phyloP scores from a whole-genome alignment of 1,284 basidiomycete genomes.

The Apiotrichum mycotoxinovorans region DNA sequence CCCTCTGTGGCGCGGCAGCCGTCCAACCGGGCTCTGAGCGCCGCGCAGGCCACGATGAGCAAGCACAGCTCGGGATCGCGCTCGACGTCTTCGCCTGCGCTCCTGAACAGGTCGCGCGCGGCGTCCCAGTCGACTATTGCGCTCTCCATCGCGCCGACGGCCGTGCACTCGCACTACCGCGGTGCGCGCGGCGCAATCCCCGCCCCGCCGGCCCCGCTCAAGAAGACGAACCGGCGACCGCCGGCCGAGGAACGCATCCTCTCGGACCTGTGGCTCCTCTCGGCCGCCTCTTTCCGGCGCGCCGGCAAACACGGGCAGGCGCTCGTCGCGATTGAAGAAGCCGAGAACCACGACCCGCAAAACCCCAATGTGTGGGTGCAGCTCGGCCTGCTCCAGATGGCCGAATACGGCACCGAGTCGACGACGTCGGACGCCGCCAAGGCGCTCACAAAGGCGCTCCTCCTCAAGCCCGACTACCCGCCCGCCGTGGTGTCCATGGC shows the following conservation, averaged over 20 bases:
- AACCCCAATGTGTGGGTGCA: conserved; percentile 93
- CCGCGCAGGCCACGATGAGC: not conserved
- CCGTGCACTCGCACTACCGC: conserved; percentile 70
- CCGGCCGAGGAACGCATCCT: conserved; percentile 69
- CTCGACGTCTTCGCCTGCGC: not conserved
- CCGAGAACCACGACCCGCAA: conserved; percentile 79
- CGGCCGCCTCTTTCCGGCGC: conserved; percentile 87
- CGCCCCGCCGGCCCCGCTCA: conserved; percentile 28
- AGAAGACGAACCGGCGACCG: conserved; percentile 42
- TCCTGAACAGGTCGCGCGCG: conserved; percentile 17
- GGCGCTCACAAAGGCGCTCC: conserved; percentile 75
- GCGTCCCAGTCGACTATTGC: conserved; percentile 28
- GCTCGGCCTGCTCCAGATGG: conserved; percentile 72
- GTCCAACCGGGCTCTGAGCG: not conserved
- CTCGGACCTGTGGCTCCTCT: conserved; percentile 87
- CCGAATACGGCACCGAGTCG: conserved; percentile 52
- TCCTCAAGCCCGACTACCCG: conserved; percentile 71
- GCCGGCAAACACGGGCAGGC: conserved; percentile 85
- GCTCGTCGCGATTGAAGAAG: conserved; percentile 88
- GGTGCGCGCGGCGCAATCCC: conserved; percentile 9
- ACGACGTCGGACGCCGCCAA: not conserved
- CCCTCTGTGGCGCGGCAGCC: conserved; percentile 18
- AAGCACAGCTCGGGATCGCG: not conserved
- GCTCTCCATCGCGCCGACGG: conserved; percentile 60
- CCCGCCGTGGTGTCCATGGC: conserved; percentile 72